Evolutionary conservation across 441 rosid genomes (phyloP).

Genomic region (Euphorbia schlechtendalii): DNA sequence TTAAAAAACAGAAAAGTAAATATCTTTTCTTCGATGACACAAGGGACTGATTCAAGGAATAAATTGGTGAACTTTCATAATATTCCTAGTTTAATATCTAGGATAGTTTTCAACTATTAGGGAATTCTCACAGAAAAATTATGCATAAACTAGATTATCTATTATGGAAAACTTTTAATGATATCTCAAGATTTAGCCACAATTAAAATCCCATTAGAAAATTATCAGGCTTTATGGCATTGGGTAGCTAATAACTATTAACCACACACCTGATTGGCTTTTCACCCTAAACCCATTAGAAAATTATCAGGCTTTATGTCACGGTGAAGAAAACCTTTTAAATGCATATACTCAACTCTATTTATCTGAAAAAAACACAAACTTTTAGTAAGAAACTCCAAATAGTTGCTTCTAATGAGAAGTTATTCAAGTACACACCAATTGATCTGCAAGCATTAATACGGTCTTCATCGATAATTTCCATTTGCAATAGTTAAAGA

Average conservation of each 20-base stretch:
- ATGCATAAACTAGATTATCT: not conserved
- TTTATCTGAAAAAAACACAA: conserved; percentile 46
- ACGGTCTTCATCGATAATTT: conserved; percentile 82
- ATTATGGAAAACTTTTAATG: not conserved
- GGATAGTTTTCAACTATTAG: not conserved
- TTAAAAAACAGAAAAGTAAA: conserved; percentile 8
- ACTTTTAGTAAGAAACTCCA: conserved; percentile 11
- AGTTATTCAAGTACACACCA: conserved; percentile 41
- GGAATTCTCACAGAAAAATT: not conserved
- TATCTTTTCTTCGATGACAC: not conserved
- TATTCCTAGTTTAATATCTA: not conserved
- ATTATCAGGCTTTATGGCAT: not conserved
- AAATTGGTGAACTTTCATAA: too few species aligned
- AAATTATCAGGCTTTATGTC: conserved; percentile 98
- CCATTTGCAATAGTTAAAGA: conserved; percentile 83
- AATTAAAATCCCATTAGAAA: not conserved
- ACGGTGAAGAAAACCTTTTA: conserved; percentile 94
- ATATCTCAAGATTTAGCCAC: not conserved
- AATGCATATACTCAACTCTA: conserved; percentile 92
- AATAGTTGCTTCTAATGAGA: not conserved
- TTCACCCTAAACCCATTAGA: conserved; percentile 90
- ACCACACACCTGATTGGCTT: conserved; percentile 76
- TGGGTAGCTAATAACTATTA: not conserved
- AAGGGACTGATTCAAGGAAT: too few species aligned
- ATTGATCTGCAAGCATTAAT: conserved; percentile 94